phyloP scores from a whole-genome alignment of 345 rosid species.

The Eucalyptus cloeziana region DNA sequence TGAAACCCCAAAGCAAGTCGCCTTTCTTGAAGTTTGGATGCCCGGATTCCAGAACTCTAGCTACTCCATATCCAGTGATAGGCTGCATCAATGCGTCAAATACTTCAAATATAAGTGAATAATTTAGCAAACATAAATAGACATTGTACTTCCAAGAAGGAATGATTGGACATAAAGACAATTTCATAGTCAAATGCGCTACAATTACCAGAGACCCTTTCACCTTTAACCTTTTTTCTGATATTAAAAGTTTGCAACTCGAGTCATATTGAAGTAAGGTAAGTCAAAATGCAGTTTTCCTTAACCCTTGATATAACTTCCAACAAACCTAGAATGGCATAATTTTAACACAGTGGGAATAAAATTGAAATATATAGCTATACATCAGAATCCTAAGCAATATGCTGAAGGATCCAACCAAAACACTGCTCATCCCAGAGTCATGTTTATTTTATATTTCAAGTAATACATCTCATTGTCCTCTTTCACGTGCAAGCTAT shows the following conservation, averaged over 20 bases:
- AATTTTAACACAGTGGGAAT: neutral
- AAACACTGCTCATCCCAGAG: neutral
- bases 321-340: neutral
- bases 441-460: neutral
- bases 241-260: neutral
- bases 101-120: neutral
- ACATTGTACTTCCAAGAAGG: neutral
- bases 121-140: neutral
- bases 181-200: neutral
- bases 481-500: neutral
- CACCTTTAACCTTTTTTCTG: neutral
- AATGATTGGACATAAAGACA: neutral
- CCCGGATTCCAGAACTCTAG: constrained; percentile 37
- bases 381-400: neutral
- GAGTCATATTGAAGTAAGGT: neutral
- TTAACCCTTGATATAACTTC: neutral
- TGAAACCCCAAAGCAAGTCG: constrained; percentile 42
- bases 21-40: constrained; percentile 45
- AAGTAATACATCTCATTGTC: neutral
- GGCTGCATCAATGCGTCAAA: constrained; percentile 17
- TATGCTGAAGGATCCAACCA: neutral
- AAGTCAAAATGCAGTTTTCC: neutral
- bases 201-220: neutral
- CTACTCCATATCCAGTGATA: constrained; percentile 40
- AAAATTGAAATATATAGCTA: neutral